phyloP scores from a whole-genome alignment of 768 basidiomycete genomes.

The Hydnum rufescens region DNA sequence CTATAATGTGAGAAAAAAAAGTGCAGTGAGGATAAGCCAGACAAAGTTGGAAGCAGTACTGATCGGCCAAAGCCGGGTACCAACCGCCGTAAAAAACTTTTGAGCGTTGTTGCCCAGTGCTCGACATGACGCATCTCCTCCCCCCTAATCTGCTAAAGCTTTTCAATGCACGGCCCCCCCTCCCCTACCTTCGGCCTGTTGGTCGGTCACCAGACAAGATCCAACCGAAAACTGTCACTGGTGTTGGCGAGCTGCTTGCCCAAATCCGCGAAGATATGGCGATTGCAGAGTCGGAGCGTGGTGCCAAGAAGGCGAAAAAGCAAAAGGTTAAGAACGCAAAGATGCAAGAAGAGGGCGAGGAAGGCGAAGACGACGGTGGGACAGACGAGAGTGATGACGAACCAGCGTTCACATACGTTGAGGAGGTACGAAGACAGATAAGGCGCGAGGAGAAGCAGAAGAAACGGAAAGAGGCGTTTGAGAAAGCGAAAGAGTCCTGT shows the following conservation, averaged over 20 bases:
- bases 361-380: constrained; percentile 5
- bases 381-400: constrained; percentile 19
- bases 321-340: constrained; percentile 24
- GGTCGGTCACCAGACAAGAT: constrained; percentile 68
- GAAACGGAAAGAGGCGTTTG: constrained; percentile 53
- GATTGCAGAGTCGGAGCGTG: constrained; percentile 23
- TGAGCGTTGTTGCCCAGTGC: no score
- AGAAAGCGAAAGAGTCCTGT: constrained; percentile 74
- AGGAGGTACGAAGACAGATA: constrained; percentile 64
- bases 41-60: no score
- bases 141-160: constrained; percentile 94
- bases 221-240: constrained; percentile 43
- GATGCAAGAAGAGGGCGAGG: constrained; percentile 61
- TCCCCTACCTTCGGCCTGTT: constrained; percentile 70
- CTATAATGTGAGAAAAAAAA: no score
- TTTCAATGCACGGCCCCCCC: constrained; percentile 81
- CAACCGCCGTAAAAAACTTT: not conserved
- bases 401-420: constrained; percentile 58
- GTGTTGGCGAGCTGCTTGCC: constrained; percentile 57
- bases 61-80: no score
- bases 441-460: constrained; percentile 61
- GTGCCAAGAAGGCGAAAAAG: constrained; percentile 6
- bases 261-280: constrained; percentile 64
- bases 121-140: constrained; percentile 60
- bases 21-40: no score